Conservation (phyloP, 176 grass and related monocot species). For the Carex pumila region DNA sequence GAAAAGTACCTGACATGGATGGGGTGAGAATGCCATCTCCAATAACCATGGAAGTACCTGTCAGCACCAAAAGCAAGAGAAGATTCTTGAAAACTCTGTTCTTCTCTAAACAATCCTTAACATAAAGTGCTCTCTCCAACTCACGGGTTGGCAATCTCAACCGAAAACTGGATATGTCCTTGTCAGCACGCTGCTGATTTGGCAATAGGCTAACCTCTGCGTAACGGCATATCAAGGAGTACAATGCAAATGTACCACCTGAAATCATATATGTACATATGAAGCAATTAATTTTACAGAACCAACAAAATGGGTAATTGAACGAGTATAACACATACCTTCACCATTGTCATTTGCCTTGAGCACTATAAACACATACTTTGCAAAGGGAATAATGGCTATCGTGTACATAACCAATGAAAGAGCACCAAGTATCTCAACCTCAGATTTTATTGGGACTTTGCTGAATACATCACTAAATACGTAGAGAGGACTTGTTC, state of each 20-base stretch:
- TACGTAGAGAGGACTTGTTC: slow-evolving; percentile 89
- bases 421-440: slow-evolving; percentile 79
- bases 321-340: slow-evolving; percentile 36
- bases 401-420: slow-evolving; percentile 96
- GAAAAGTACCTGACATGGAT: slow-evolving; percentile 75
- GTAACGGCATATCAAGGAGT: slow-evolving; percentile 92
- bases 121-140: slow-evolving; percentile 62
- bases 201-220: slow-evolving; percentile 86
- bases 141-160: slow-evolving; percentile 90
- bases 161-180: slow-evolving; percentile 85
- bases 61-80: slow-evolving; percentile 90
- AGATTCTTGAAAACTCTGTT: slow-evolving; percentile 54
- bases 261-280: slow-evolving; percentile 8
- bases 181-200: slow-evolving; percentile 86
- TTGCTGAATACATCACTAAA: slow-evolving; percentile 99
- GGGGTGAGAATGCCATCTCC: slow-evolving; percentile 99
- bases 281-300: neutral
- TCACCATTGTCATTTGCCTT: slow-evolving; percentile 96
- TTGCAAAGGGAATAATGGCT: slow-evolving; percentile 69
- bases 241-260: slow-evolving; percentile 93
- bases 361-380: slow-evolving; percentile 87
- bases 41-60: slow-evolving; percentile 95
- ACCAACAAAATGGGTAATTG: neutral
- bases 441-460: slow-evolving; percentile 84
- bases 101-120: slow-evolving; percentile 88